Evolutionary conservation across 2,329 filamentous ascomycete genomes (phyloP).

Genomic region (Tricladium varicosporioides): DNA sequence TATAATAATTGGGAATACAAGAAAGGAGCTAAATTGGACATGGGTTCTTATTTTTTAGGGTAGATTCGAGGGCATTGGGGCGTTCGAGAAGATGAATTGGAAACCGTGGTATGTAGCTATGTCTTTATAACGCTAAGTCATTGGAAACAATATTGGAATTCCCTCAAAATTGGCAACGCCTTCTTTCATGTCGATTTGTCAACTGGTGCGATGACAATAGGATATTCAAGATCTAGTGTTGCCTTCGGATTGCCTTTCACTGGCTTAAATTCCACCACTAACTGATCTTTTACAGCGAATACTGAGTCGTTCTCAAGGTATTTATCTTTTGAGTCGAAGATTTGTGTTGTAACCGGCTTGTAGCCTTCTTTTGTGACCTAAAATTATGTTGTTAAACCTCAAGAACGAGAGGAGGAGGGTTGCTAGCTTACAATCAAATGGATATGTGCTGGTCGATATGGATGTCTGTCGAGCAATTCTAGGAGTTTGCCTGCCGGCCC

Average conservation of each 20-base stretch:
- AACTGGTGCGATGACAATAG: constrained; percentile 19
- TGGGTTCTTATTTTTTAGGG: too few relatives aligned
- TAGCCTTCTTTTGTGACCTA: constrained; percentile 40
- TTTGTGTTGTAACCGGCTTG: constrained; percentile 71
- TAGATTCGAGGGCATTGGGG: too few relatives aligned
- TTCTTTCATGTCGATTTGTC: not conserved
- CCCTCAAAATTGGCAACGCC: too few relatives aligned
- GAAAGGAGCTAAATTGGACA: too few relatives aligned
- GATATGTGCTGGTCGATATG: constrained; percentile 61
- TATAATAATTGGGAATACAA: too few relatives aligned
- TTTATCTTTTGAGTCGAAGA: constrained; percentile 67
- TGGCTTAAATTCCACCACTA: constrained; percentile 50
- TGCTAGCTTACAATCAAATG: constrained; percentile 51
- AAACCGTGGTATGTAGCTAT: too few relatives aligned
- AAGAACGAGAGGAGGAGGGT: not conserved
- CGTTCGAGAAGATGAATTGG: too few relatives aligned
- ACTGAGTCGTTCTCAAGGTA: constrained; percentile 56
- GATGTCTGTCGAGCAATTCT: constrained; percentile 57
- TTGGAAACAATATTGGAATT: too few relatives aligned
- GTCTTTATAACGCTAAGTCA: too few relatives aligned
- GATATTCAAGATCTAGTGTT: constrained; percentile 34
- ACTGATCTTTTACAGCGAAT: constrained; percentile 53
- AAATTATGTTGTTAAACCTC: not conserved
- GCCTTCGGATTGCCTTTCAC: constrained; percentile 37
- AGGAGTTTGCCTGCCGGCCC: constrained; percentile 58